Percentiles rank a stretch among this genome's conserved stretches.
Evolutionary conservation across 2,329 filamentous ascomycete species (phyloP).

Genomic region (Penicillium sp.): DNA sequence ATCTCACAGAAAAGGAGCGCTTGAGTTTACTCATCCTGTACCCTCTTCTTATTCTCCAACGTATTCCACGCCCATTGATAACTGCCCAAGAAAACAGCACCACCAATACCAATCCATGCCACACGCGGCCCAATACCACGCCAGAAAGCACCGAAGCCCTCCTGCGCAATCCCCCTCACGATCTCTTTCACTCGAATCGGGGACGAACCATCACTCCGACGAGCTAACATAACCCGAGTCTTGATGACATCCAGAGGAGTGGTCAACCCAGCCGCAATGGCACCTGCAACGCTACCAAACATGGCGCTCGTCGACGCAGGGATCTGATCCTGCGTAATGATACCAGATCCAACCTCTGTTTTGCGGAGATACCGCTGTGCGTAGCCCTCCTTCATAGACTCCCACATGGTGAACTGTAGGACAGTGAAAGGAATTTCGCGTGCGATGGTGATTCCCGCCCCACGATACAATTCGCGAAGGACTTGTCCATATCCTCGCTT

Average conservation of each 20-base stretch:
- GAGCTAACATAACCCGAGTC: constrained; percentile 90
- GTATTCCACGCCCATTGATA: constrained; percentile 87
- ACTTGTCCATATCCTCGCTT: constrained; percentile 55
- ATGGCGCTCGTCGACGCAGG: constrained; percentile 75
- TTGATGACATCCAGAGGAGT: constrained; percentile 96
- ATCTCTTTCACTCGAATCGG: constrained; percentile 47
- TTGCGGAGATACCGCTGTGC: constrained; percentile 42
- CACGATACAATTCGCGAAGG: constrained; percentile 82
- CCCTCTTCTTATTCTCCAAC: constrained; percentile 49
- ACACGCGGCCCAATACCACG: constrained; percentile 70
- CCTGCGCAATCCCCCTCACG: constrained; percentile 60
- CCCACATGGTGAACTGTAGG: constrained; percentile 97
- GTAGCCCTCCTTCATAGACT: constrained; percentile 70
- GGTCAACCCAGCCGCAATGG: constrained; percentile 80
- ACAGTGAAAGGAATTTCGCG: constrained; percentile 96
- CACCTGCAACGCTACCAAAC: constrained; percentile 80
- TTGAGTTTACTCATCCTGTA: constrained; percentile 8
- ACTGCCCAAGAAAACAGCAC: constrained; percentile 89
- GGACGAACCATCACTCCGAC: constrained; percentile 55
- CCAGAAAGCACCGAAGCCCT: constrained; percentile 48
- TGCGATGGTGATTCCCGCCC: constrained; percentile 88
- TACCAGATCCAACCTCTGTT: constrained; percentile 29
- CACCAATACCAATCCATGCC: constrained; percentile 92
- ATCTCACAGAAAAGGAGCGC: not conserved
- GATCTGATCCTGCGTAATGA: constrained; percentile 46